Base-by-base conservation (phyloP, 2,329 filamentous ascomycete species). In the Curvularia lunata region DNA sequence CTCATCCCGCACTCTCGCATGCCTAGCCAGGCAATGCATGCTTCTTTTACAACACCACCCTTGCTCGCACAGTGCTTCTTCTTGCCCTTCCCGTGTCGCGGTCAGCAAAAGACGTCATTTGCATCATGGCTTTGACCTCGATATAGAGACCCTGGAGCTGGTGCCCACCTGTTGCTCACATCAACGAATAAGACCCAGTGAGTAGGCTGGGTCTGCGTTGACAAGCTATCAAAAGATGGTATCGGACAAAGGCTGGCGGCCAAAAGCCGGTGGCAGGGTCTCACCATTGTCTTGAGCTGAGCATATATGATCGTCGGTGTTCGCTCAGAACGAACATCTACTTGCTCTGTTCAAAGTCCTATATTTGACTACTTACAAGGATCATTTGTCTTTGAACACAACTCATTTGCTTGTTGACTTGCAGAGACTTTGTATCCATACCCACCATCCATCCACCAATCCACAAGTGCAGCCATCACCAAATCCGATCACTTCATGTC, bases 41-140 rank as follows among this genome's bases (percentile, higher is more conserved):
- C 64, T 62, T 58, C n/a, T 30, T 32, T 54, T 56, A 46, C 59
- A 56, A 64, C 59, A 52, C 27, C 41, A n/a, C 52, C 67, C 68
- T 67, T 68, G 63, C 52, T 48, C 42, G 27, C 27, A 46, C 32
- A 25, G 38, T 51, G 51, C 61, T 54, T 48, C 49, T 52, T 48
- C 46, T 37, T 16, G 48, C 25, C 40, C 45, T 34, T 54, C 18
- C 46, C 51, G 50, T 48, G 42, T 59, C 50, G 52, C 50, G 43
- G 53, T 50, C 54, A 49, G 18, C 28, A 37, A 53, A 49, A 52
- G 58, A 74, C 71, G 71, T 74, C 72, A 75, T 68, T 30, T 40
- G 48, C 54, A 61, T 65, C 55, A 64, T 62, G 38, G 51, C 54
- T 57, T 46, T 53, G 53, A 46, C 18, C 43, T 58, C 64, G 69